Percentiles rank a stretch among this genome's conserved stretches.
Conservation (phyloP, 169 alveolate species). For the Neospora caninum region DNA sequence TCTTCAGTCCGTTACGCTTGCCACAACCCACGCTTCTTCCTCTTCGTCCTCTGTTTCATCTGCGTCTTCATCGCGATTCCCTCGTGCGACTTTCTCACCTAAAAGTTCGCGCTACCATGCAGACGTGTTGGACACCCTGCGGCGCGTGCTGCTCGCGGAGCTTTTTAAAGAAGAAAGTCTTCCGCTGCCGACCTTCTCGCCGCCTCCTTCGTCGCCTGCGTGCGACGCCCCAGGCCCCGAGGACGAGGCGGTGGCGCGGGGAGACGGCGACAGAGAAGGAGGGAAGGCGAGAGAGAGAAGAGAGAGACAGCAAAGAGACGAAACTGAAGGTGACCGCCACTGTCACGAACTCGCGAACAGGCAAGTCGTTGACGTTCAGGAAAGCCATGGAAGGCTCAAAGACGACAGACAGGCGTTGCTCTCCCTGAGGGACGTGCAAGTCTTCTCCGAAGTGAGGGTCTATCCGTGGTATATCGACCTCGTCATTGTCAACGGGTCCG, state of each 20-base stretch:
- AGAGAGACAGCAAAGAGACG: not conserved
- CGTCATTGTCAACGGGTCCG: not conserved
- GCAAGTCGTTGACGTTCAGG: no score
- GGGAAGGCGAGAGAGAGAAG: not conserved
- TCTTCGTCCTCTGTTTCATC: not conserved
- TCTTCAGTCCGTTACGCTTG: not conserved
- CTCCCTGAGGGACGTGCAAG: not conserved
- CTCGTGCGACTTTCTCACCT: not conserved
- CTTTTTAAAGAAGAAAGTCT: not conserved
- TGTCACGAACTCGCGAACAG: no score
- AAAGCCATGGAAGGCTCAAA: not conserved
- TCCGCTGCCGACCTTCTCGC: not conserved
- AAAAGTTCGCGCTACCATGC: not conserved
- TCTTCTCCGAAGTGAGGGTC: not conserved
- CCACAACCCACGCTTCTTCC: not conserved
- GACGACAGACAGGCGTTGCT: not conserved
- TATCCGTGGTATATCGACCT: not conserved
- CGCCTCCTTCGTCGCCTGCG: not conserved
- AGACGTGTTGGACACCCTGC: not conserved
- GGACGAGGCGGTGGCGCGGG: not conserved
- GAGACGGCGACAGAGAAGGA: not conserved
- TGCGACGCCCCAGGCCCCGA: not conserved
- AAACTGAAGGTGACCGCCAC: no score
- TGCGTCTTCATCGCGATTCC: not conserved
- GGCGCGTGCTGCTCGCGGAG: not conserved